phyloP scores from a whole-genome alignment of 2,329 filamentous ascomycete genomes.

The Clarireedia hainanense region DNA sequence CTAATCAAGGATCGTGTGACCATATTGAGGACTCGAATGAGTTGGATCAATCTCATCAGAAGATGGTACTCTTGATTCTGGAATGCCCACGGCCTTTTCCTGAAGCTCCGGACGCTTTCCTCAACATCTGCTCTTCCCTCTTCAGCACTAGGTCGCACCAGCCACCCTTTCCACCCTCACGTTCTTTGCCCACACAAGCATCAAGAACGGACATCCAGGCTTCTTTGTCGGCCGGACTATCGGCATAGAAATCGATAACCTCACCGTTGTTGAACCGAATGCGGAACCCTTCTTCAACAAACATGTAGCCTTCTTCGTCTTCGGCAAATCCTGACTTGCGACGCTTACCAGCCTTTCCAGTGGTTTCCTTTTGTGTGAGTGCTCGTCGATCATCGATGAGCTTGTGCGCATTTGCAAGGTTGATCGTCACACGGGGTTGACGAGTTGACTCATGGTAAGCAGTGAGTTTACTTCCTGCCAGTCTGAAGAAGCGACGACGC shows the following conservation, averaged over 20 bases:
- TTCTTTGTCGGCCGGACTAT: constrained; percentile 79
- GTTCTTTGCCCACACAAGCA: constrained; percentile 44
- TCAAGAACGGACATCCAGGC: constrained; percentile 93
- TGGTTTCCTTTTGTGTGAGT: constrained; percentile 76
- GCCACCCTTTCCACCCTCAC: constrained; percentile 45
- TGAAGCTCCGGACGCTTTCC: constrained; percentile 18
- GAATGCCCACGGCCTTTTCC: constrained; percentile 22
- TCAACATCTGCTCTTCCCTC: constrained; percentile 39
- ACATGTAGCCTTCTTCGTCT: constrained; percentile 99
- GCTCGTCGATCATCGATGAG: constrained; percentile 86
- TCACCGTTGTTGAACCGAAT: constrained; percentile 98
- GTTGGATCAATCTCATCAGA: background rate
- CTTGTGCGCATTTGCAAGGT: constrained; percentile 84
- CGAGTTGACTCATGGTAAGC: constrained; percentile 94
- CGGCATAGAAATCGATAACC: constrained; percentile 78
- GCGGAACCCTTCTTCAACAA: constrained; percentile 97
- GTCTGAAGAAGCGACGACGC: constrained; percentile 95
- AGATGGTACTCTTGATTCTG: constrained; percentile 26
- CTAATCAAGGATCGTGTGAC: background rate
- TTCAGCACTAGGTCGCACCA: constrained; percentile 64
- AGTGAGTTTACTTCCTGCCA: constrained; percentile 82
- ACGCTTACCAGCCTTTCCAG: constrained; percentile 66
- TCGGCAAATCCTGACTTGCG: constrained; percentile 94
- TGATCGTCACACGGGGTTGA: constrained; percentile 94
- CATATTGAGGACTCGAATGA: background rate